These are phyloP conservation scores for Styphnolobium japonicum DNA, from an alignment of 306 rosid genomes.

Conservation along the genomic window DNA sequence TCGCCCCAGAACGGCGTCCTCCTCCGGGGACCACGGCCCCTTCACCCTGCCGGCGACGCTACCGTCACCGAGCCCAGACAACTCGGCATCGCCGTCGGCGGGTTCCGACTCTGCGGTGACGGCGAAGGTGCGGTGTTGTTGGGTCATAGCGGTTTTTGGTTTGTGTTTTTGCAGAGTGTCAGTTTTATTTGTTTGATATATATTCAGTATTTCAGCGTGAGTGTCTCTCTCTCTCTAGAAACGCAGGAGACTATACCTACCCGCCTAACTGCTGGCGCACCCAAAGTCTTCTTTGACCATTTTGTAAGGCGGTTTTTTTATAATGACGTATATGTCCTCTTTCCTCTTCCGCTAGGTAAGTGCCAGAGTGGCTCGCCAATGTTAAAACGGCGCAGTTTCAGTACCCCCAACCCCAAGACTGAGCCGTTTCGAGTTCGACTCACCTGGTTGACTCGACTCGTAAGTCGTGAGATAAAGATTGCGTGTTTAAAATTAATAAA, in stretches of 20 bases:
- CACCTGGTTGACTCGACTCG: too few species aligned
- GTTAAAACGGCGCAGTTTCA: neutral
- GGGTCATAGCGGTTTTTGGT: conserved; percentile 38
- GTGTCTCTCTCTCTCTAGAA: conserved; percentile 3
- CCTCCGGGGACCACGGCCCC: conserved; percentile 78
- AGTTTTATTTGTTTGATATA: neutral
- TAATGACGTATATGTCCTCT: conserved; percentile 11
- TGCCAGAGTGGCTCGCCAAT: neutral
- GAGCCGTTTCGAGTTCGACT: conserved; percentile 9
- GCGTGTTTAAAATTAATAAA: neutral
- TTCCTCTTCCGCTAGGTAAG: too few species aligned
- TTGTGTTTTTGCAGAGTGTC: neutral
- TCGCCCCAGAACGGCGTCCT: conserved; percentile 41
- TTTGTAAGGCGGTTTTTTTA: neutral
- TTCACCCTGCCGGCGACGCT: conserved; percentile 40
- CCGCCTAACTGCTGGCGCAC: conserved; percentile 31
- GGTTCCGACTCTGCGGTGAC: neutral
- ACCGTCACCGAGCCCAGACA: neutral
- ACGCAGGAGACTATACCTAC: too few species aligned
- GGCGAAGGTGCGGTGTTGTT: conserved; percentile 14
- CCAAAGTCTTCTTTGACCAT: neutral
- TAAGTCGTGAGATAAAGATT: conserved; percentile 1
- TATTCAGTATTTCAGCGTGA: too few species aligned
- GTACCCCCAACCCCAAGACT: too few species aligned
- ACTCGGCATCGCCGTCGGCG: neutral